These are phyloP conservation scores for Posidonia oceanica DNA, from an alignment of 116 monocot genomes.

Conservation along the genomic window DNA sequence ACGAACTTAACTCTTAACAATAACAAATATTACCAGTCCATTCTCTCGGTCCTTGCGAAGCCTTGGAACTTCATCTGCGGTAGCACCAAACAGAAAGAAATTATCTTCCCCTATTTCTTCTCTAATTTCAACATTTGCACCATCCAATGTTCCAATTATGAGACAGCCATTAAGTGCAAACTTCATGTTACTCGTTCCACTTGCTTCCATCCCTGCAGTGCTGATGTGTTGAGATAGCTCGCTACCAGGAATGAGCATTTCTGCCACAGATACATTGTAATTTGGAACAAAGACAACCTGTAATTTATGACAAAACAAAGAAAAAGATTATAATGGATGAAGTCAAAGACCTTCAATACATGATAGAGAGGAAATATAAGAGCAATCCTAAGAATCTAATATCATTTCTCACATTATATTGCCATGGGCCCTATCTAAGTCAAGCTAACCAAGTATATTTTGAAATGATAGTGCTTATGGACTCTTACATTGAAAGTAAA, in stretches of 20 bases:
- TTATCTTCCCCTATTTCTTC: conserved; percentile 88
- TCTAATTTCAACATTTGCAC: conserved; percentile 96
- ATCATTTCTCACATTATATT: too few relatives aligned
- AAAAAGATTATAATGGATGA: neutral
- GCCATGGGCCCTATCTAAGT: too few relatives aligned
- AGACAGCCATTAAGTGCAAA: conserved; percentile 85
- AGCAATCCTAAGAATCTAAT: neutral
- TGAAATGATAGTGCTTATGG: too few relatives aligned
- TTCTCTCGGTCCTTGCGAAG: conserved; percentile 72
- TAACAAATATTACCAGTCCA: conserved; percentile 41
- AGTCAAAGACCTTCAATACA: neutral
- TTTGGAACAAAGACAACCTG: conserved; percentile 88
- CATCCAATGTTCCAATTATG: conserved; percentile 80
- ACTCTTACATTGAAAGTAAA: too few relatives aligned
- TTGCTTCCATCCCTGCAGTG: conserved; percentile 98
- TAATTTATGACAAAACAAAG: neutral
- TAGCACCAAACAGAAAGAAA: conserved; percentile 94
- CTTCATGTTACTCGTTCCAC: conserved; percentile 95
- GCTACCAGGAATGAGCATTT: conserved; percentile 88
- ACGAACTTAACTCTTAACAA: neutral
- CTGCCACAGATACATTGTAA: conserved; percentile 88
- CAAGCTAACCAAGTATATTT: too few relatives aligned
- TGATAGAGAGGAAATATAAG: neutral
- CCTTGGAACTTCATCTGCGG: conserved; percentile 68
- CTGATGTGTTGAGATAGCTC: conserved; percentile 94